Evolutionary conservation across 768 basidiomycete genomes (phyloP).

Genomic region (Mycena rebaudengoi): DNA sequence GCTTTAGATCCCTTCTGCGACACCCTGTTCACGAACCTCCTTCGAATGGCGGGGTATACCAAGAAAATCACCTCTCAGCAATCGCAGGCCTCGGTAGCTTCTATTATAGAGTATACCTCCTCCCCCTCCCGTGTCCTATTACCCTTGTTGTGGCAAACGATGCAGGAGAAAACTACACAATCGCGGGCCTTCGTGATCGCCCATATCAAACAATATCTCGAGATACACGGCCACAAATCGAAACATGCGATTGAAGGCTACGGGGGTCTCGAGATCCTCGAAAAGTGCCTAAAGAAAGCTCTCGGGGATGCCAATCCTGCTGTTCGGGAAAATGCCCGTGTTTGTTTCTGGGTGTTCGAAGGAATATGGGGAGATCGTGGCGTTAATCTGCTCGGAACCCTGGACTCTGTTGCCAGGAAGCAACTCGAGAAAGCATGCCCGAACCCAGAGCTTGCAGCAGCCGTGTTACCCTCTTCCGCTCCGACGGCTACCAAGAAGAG

Average conservation of each 20-base stretch:
- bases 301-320: conserved; percentile 82
- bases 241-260: conserved; percentile 73
- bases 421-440: conserved; percentile 90
- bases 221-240: conserved; percentile 71
- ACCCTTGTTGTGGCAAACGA: conserved; percentile 69
- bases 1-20: conserved; percentile 86
- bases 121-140: conserved; percentile 75
- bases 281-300: conserved; percentile 76
- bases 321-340: conserved; percentile 78
- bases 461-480: conserved; percentile 53
- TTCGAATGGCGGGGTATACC: conserved; percentile 89
- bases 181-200: conserved; percentile 69
- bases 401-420: conserved; percentile 78
- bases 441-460: conserved; percentile 53
- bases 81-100: conserved; percentile 76
- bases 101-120: conserved; percentile 76
- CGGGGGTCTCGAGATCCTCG: conserved; percentile 75
- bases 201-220: conserved; percentile 82
- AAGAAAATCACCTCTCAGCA: conserved; percentile 92
- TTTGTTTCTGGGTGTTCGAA: conserved; percentile 83
- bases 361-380: conserved; percentile 79
- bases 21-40: conserved; percentile 72
- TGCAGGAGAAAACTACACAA: conserved; percentile 86
- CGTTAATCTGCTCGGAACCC: conserved; percentile 62
- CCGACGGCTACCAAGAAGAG: conserved; percentile 76